Evolutionary conservation across 179 eudicot species (phyloP), one percentile per base, ranked within the genome.

Genomic region (Beta macrorhiza): DNA sequence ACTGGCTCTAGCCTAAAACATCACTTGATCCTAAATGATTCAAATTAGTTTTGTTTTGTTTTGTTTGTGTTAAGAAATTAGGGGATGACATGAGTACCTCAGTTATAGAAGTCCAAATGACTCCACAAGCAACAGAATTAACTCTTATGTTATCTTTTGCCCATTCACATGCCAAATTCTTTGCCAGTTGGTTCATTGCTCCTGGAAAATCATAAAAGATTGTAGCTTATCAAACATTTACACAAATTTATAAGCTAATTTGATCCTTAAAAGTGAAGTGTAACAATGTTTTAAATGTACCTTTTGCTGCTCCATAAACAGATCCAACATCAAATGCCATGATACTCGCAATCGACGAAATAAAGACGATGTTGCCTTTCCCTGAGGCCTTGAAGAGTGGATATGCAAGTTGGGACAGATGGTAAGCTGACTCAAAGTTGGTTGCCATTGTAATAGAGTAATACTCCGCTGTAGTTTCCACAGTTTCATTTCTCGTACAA

Each of bases 351-450:
- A 90, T 83, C 42, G 93, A 88, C 8, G 97, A 92, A 44, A 90
- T 89, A 57, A 87, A 89, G 49, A 91, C 82, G 51, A 92, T 82
- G 77, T 68, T 90, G 79, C 91, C 93, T 14, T 13, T 71, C 5
- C 88, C 90, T 58, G 93, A 91, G 75, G 89, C 88, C 85, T 89
- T 91, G 7, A 92, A 63, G 55, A 88, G 86, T 81, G 94, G 93
- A 81, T 91, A 52, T 13, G 92, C 89, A 67, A 92, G 89, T 83
- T 92, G 97, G 45, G 89, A 85, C 4, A 91, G 67, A 89, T 92
- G 97, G 75, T 83, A 91, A 22, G 88, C 78, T 19, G 94, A 88
- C 58, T 92, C 97, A 45, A 92, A 83, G 77, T 89, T 88, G 17
- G 90, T 81, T 25, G 87, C 58, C 88, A 91, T 84, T 22, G 84